Percentiles rank a stretch among this genome's conserved stretches.
These are phyloP conservation scores for Cordia subcordata DNA, from an alignment of 257 asterid genomes.

Conservation along the genomic window DNA sequence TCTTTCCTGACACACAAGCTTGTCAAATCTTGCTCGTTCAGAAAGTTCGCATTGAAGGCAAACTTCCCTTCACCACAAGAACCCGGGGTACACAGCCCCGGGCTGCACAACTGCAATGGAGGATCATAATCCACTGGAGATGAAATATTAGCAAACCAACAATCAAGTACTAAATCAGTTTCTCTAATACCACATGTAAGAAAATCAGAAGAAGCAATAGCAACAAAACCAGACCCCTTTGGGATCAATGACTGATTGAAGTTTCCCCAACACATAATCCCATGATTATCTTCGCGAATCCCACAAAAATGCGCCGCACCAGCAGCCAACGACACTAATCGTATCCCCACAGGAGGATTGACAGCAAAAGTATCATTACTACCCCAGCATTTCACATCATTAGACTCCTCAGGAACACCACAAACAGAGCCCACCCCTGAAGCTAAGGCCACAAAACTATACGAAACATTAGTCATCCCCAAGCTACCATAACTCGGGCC, in stretches of 20 bases:
- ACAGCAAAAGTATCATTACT: constrained; percentile 19
- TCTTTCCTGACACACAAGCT: constrained; percentile 75
- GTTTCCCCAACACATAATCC: constrained; percentile 82
- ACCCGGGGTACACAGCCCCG: constrained; percentile 65
- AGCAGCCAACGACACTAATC: constrained; percentile 65
- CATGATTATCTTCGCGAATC: constrained; percentile 74
- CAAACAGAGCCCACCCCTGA: constrained; percentile 64
- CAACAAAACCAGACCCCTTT: constrained; percentile 71
- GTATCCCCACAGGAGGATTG: constrained; percentile 44
- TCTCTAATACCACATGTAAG: constrained; percentile 85
- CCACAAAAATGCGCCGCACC: constrained; percentile 80
- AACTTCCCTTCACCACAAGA: constrained; percentile 61
- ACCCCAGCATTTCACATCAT: constrained; percentile 82
- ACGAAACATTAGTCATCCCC: constrained; percentile 33
- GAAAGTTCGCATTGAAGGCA: constrained; percentile 81
- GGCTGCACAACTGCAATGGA: constrained; percentile 91
- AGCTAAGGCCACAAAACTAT: constrained; percentile 35
- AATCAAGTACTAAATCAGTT: constrained; percentile 79
- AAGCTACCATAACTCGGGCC: constrained; percentile 59
- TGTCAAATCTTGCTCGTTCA: constrained; percentile 79
- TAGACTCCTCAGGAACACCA: constrained; percentile 49
- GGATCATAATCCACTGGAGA: constrained; percentile 56
- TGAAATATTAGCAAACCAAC: constrained; percentile 58
- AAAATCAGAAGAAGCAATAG: constrained; percentile 66
- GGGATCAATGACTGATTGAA: constrained; percentile 69